A percentile compares a stretch with the other conserved stretches of the same genome.
These are phyloP conservation scores for Chytridium lagenaria DNA, from an alignment of 371 early-diverging fungal species.

Conservation along the genomic window DNA sequence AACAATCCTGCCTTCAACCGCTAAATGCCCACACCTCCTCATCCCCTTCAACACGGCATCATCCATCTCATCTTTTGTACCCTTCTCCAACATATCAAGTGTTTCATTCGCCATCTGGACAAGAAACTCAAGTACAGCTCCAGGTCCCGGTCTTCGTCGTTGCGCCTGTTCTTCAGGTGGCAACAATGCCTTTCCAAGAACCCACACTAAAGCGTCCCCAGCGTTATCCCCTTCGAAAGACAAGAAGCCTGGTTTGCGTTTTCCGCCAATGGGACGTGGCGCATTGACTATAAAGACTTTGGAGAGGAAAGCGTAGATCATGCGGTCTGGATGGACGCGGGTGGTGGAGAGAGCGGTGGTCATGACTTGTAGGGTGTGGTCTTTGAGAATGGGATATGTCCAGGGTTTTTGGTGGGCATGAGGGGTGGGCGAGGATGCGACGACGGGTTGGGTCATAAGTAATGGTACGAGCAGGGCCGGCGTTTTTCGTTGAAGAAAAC, in stretches of 20 bases:
- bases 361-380: neutral
- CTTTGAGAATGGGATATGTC: no score
- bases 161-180: neutral
- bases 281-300: neutral
- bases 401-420: no score
- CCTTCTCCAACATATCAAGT: neutral
- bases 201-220: neutral
- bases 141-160: neutral
- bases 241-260: constrained; percentile 4
- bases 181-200: neutral
- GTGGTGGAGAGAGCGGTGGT: neutral
- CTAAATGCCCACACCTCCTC: constrained; percentile 5
- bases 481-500: no score
- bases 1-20: neutral
- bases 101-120: neutral
- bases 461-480: no score
- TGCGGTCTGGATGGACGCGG: neutral
- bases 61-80: neutral
- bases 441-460: no score
- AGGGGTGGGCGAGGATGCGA: no score
- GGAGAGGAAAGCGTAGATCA: constrained; percentile 3
- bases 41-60: constrained; percentile 1
- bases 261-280: constrained; percentile 17
- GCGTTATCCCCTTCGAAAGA: neutral
- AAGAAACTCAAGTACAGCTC: neutral